A percentile compares a stretch with the other conserved stretches of the same genome.
Conservation (phyloP, 2,329 filamentous ascomycete species). For the Teratosphaeria epicoccoides region DNA sequence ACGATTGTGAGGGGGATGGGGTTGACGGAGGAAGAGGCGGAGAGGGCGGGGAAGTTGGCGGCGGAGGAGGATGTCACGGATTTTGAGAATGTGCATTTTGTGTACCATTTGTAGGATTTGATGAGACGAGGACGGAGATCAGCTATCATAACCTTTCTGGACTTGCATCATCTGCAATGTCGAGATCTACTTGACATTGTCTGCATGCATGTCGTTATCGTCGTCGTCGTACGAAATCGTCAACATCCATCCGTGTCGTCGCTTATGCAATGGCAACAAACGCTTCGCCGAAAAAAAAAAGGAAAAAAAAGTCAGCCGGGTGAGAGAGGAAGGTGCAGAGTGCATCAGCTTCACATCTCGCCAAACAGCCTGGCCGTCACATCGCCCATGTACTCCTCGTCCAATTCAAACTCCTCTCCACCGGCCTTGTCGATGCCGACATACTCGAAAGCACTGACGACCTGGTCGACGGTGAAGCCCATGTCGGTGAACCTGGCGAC, state of each 20-base stretch:
- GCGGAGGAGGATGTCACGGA: background rate
- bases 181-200: too few relatives aligned
- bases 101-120: background rate
- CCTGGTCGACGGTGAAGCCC: conserved; percentile 82
- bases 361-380: conserved; percentile 76
- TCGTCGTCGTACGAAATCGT: background rate
- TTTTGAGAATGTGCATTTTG: background rate
- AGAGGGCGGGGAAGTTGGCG: background rate
- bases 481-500: conserved; percentile 78
- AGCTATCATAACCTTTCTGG: too few relatives aligned
- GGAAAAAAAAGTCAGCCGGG: too few relatives aligned
- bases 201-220: too few relatives aligned
- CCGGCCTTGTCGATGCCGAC: conserved; percentile 70
- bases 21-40: background rate
- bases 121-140: too few relatives aligned
- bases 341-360: conserved; percentile 40
- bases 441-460: conserved; percentile 72
- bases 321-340: too few relatives aligned
- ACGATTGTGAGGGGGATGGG: background rate
- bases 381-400: conserved; percentile 82
- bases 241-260: background rate
- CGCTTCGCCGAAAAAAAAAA: background rate
- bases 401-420: conserved; percentile 74
- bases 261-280: conserved; percentile 1
- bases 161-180: too few relatives aligned